These are phyloP conservation scores for Beauveria australis DNA, from an alignment of 2,329 filamentous ascomycete genomes.

Conservation along the genomic window DNA sequence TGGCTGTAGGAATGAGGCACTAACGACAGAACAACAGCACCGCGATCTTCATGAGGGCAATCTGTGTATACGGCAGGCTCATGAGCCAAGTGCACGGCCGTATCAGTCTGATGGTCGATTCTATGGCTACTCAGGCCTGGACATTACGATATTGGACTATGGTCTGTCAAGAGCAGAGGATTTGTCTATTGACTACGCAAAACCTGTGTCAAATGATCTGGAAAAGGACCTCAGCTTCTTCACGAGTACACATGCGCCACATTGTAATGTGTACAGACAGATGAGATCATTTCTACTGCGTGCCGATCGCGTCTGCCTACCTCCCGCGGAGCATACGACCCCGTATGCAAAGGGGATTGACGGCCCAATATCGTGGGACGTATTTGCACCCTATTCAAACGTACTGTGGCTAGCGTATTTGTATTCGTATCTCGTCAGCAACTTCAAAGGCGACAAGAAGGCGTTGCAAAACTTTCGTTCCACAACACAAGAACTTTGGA, in stretches of 20 bases:
- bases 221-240: slow-evolving; percentile 54
- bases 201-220: slow-evolving; percentile 46
- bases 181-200: slow-evolving; percentile 25
- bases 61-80: slow-evolving; percentile 44
- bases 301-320: slow-evolving; percentile 42
- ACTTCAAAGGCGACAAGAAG: slow-evolving; percentile 39
- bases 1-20: neutral
- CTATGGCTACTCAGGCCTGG: slow-evolving; percentile 48
- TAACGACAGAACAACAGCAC: slow-evolving; percentile 35
- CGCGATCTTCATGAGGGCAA: slow-evolving; percentile 60
- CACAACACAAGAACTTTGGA: slow-evolving; percentile 44
- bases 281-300: slow-evolving; percentile 51
- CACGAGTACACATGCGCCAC: slow-evolving; percentile 49
- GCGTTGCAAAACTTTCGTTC: slow-evolving; percentile 38
- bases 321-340: slow-evolving; percentile 36
- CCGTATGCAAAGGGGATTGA: slow-evolving; percentile 39
- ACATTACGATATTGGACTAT: slow-evolving; percentile 59
- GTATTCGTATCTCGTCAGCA: slow-evolving; percentile 42
- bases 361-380: slow-evolving; percentile 45
- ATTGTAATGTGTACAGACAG: slow-evolving; percentile 54
- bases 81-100: slow-evolving; percentile 24
- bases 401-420: slow-evolving; percentile 58
- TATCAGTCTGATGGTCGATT: slow-evolving; percentile 32
- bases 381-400: slow-evolving; percentile 53
- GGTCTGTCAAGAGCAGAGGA: slow-evolving; percentile 53